Base-by-base conservation (phyloP, 257 asterid genomes). In the Plectranthus barbatus region DNA sequence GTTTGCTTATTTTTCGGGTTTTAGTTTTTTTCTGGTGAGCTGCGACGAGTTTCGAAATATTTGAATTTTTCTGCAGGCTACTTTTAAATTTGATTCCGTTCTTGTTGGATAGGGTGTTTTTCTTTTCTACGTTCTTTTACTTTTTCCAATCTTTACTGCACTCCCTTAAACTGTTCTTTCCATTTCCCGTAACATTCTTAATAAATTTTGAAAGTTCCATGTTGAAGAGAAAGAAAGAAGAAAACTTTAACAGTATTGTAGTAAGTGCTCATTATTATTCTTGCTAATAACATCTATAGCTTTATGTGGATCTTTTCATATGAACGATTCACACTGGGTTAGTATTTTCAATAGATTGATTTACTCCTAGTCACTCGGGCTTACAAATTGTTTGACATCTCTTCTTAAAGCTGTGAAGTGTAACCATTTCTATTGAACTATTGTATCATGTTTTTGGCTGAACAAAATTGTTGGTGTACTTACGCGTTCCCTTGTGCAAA, bases 401-500 rank as follows among this genome's bases (percentile, higher is more conserved):
- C 29, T 21, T 50, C 17, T 21, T 12, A 1, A 21, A 23, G 55
- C 9, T 57, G 50, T 57, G 14, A 17, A 14, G 0, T 53, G 31
- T 6, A 7, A 0, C 14, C 46, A 18, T 56, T 34, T 17, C 26
- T 5, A 12, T 13, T 26, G 44, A 31, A 14, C 60, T 29, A 21
- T 29, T 3, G 8, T 31, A 9, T 29, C 23, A n/a, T 6, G 15
- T 0, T 55, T 54, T 51, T 31, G n/a, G 44, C 15, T 9, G 45
- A 33, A 33, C 33, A 17, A 34, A 33, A 6, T 56, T 31, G 33
- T 52, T 17, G 10, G 12, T 6, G 31, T 17, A 36, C 9, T 31
- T 68, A 44, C 59, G 9, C 26, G 11, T 64, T 68, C 55, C 37
- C n/a, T 41, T 45, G 13, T 73, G 34, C 60, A 66, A 46, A 66